phyloP scores from a whole-genome alignment of 495 filamentous ascomycete genomes.

The Aspergillus biplanus region DNA sequence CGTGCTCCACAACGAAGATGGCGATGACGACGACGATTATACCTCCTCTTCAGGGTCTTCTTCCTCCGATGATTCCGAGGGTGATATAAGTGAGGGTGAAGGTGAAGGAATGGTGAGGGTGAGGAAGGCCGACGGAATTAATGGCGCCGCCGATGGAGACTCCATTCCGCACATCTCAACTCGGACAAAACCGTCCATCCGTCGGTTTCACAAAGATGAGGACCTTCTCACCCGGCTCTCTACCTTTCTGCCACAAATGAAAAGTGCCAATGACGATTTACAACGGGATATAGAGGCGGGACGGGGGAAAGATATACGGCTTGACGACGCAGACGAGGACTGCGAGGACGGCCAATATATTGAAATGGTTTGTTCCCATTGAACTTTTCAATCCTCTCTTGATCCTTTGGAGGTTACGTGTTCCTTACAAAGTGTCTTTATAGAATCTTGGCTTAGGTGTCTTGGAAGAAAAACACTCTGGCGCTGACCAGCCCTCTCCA shows the following conservation, averaged over 20 bases:
- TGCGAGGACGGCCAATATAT: conserved; percentile 47
- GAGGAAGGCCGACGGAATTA: conserved; percentile 7
- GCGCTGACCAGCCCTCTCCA: conserved; percentile 21
- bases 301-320: conserved; percentile 32
- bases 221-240: conserved; percentile 45
- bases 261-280: conserved; percentile 51
- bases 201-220: conserved; percentile 30
- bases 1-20: not conserved
- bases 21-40: conserved; percentile 36
- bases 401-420: not conserved
- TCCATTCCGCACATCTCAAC: conserved; percentile 34
- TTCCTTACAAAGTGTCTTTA: conserved; percentile 7
- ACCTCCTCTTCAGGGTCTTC: conserved; percentile 44
- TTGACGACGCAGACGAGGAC: conserved; percentile 42
- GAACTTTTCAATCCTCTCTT: not conserved
- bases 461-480: conserved; percentile 48
- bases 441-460: conserved; percentile 58
- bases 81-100: conserved; percentile 21
- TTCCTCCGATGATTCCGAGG: conserved; percentile 31
- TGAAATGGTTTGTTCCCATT: conserved; percentile 49
- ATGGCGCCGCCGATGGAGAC: conserved; percentile 9
- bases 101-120: conserved; percentile 25
- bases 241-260: conserved; percentile 52
- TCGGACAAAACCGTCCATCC: conserved; percentile 43
- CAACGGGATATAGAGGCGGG: conserved; percentile 46